Evolutionary conservation across 176 grass and related monocot species (phyloP).

Genomic region (Bonia amplexicaulis): DNA sequence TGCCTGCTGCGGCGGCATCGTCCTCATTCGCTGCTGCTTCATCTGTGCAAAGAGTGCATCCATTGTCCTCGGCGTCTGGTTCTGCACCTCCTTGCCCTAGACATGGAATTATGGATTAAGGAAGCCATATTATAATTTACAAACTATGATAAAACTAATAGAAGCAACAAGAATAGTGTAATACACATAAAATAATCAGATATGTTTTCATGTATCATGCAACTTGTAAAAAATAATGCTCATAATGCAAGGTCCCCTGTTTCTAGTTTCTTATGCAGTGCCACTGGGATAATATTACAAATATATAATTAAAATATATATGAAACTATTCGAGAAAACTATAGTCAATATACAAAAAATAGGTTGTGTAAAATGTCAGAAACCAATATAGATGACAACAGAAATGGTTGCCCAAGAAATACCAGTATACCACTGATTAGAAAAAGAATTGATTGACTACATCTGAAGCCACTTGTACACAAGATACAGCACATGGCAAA

Average conservation of each 20-base stretch:
- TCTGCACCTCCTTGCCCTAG: slow-evolving; percentile 39
- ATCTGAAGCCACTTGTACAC: not conserved
- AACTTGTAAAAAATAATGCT: not conserved
- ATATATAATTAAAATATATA: not conserved
- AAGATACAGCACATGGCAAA: not conserved
- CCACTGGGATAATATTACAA: not conserved
- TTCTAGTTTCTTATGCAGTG: not conserved
- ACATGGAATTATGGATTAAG: not conserved
- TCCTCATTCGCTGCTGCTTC: slow-evolving; percentile 57
- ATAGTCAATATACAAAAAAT: not conserved
- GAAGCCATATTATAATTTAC: not conserved
- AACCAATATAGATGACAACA: not conserved
- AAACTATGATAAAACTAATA: not conserved
- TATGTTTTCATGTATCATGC: not conserved
- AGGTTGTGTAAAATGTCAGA: not conserved
- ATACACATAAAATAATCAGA: slow-evolving; percentile 14
- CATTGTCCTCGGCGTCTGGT: slow-evolving; percentile 60
- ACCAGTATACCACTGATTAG: not conserved
- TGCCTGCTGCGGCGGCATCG: slow-evolving; percentile 29
- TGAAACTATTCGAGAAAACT: not conserved
- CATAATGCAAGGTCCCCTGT: not conserved
- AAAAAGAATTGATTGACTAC: not conserved
- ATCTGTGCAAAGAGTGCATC: slow-evolving; percentile 77
- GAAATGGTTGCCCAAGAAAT: not conserved
- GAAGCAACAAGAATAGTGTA: not conserved